phyloP scores from a whole-genome alignment of 108 stramenopile genomes.

The Pseudonitzschia pungens region DNA sequence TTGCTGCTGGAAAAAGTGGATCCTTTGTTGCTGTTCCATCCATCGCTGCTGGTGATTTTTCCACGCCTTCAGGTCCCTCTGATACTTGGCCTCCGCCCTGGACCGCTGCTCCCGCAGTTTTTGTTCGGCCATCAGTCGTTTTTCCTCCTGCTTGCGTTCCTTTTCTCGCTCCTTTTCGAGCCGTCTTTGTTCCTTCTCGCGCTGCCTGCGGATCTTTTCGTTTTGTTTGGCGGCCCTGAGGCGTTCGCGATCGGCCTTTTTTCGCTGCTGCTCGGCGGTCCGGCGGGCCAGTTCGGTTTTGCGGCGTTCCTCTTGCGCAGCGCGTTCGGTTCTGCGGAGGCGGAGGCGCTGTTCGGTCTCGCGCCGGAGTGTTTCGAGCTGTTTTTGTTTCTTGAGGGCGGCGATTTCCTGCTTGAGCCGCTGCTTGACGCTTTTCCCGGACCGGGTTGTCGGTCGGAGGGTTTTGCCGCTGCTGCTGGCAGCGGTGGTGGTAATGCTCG shows the following conservation, averaged over 20 bases:
- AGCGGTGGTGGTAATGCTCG: too few species aligned
- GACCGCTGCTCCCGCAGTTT: conserved; percentile 15
- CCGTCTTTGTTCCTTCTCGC: conserved; percentile 26
- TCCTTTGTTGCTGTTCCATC: conserved; percentile 33
- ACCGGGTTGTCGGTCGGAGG: background rate
- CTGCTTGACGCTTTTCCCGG: conserved; percentile 39
- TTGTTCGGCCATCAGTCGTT: conserved; percentile 1
- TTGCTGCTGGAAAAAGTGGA: conserved; percentile 1
- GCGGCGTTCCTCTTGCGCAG: conserved; percentile 21
- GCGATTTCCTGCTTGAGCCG: conserved; percentile 67
- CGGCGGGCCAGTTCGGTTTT: background rate
- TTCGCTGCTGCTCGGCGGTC: conserved; percentile 15
- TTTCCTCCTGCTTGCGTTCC: conserved; percentile 17
- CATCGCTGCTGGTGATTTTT: conserved; percentile 22
- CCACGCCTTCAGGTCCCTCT: conserved; percentile 18
- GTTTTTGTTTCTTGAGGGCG: conserved; percentile 46
- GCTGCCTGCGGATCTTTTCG: conserved; percentile 24
- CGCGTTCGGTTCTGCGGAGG: conserved; percentile 14
- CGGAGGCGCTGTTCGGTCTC: conserved; percentile 35
- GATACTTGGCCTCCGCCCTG: conserved; percentile 23
- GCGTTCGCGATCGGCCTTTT: conserved; percentile 49
- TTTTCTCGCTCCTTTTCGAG: conserved; percentile 16
- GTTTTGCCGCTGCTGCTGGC: conserved; percentile 6
- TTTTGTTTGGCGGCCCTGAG: conserved; percentile 43
- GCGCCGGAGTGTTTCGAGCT: conserved; percentile 33